Percentiles rank a stretch among this genome's conserved stretches.
Conservation (phyloP, 495 filamentous ascomycete genomes). For the Neurospora sp. region DNA sequence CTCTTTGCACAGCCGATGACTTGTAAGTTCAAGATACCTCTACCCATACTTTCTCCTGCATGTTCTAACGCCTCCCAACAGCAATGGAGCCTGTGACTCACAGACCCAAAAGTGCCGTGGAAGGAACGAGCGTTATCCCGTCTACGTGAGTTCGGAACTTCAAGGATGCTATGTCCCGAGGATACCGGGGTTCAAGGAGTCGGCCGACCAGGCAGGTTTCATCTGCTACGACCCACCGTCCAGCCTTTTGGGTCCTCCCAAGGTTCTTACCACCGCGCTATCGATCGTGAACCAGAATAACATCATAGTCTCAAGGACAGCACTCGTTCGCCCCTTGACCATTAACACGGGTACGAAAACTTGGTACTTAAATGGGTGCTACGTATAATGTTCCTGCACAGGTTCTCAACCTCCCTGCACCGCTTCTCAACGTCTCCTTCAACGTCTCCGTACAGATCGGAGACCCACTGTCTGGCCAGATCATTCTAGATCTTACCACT, state of each 20-base stretch:
- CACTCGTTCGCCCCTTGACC: background rate
- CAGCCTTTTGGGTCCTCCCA: background rate
- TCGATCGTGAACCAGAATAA: fast-evolving
- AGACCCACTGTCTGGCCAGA: background rate
- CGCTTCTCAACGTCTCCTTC: no score
- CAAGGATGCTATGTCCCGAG: slow-evolving; percentile 14
- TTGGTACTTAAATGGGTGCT: slow-evolving; percentile 5
- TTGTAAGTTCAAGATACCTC: background rate
- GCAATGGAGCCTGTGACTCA: background rate
- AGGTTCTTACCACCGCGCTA: background rate
- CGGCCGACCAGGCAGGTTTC: background rate
- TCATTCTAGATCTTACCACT: background rate
- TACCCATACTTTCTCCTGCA: background rate
- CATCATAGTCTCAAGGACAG: background rate
- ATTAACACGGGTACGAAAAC: background rate
- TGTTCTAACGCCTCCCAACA: background rate
- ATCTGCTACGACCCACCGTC: background rate
- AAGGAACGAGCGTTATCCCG: background rate
- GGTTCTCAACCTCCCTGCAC: background rate
- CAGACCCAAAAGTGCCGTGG: slow-evolving; percentile 4
- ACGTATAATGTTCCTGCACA: background rate
- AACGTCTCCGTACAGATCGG: no score
- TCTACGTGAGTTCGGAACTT: slow-evolving; percentile 17
- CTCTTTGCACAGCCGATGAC: background rate
- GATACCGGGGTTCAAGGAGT: slow-evolving; percentile 12